Evolutionary conservation across 1,284 basidiomycete genomes (phyloP), one percentile per base, ranked within the genome.

Genomic region (Sporisorium iseilematis-ciliati): DNA sequence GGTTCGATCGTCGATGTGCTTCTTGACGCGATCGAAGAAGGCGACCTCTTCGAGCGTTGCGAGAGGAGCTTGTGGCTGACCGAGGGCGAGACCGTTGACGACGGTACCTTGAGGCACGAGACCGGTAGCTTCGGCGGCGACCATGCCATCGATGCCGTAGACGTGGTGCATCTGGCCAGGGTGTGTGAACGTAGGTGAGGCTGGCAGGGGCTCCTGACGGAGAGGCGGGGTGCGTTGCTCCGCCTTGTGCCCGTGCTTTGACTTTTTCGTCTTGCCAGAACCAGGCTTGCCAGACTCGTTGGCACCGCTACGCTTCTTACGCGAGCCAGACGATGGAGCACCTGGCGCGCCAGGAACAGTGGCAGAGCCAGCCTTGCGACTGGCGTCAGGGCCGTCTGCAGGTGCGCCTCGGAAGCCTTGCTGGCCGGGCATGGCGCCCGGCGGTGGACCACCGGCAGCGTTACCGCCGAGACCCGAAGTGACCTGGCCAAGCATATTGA

Each of bases 11-110:
- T 95, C 85, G 66, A 97, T 89, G 49, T 90, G 89, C 67, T 92
- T 92, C 85, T 94, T 95, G 79, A 94, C 92, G 56, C 93, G 91
- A 83, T 98, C 95, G 82, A 98, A 98, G 88, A 98, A 98, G 14
- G 92, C 88, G 25, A 96, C 89, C 82, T 97, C 95, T 74, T 94
- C 93, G n/a, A 91, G 89, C 3, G 91, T 89, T 2, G 90, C 89
- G 65, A 87, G 87, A 4, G 88, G 85, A 65, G 73, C 72, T 42
- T 86, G 87, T 11, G 69, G 64, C 79, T 82, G 66, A 50, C 77
- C 57, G 31, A 78, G 65, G 18, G 70, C 71, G 16, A 81, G 66
- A 16, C 75, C 75, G 43, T 70, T 71, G 54, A 75, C 64, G 7
- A 69, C 66, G 26, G 66, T 67, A 20, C 68, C 72, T 16, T 69